Conservation (phyloP, 495 filamentous ascomycete species). For the Podospora pseudocomata region DNA sequence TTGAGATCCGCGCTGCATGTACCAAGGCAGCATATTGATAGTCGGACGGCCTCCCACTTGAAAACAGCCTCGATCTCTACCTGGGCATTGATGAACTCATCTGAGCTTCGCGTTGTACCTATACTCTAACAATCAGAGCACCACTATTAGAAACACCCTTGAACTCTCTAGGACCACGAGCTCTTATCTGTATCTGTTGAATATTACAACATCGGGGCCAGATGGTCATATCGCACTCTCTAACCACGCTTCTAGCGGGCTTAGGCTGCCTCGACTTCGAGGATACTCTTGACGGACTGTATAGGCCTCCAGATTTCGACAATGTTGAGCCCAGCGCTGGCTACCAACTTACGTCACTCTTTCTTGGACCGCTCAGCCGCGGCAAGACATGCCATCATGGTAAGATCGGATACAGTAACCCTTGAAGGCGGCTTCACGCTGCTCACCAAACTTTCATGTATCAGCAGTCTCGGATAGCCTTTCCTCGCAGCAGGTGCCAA, state of each 20-base stretch:
- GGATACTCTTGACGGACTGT: conserved; percentile 39
- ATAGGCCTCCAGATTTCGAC: conserved; percentile 39
- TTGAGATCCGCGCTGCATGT: not conserved
- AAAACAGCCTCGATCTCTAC: not conserved
- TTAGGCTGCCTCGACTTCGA: conserved; percentile 38
- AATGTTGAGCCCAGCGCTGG: conserved; percentile 40
- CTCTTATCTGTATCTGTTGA: not conserved
- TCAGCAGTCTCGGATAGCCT: conserved; percentile 48
- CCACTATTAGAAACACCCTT: not conserved
- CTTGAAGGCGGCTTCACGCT: conserved; percentile 41
- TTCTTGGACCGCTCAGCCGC: conserved; percentile 33
- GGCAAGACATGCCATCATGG: conserved; percentile 33
- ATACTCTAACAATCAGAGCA: not conserved
- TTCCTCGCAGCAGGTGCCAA: conserved; percentile 43
- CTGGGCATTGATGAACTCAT: not conserved
- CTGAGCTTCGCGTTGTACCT: not conserved
- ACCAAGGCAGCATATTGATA: not conserved
- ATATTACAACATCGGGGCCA: no score
- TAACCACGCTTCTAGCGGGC: not conserved
- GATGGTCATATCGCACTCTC: no score
- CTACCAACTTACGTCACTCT: conserved; percentile 31
- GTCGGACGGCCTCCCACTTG: not conserved
- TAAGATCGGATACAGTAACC: conserved; percentile 40
- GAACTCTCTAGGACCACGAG: not conserved
- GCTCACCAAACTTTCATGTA: conserved; percentile 53